phyloP scores from a whole-genome alignment of 2,329 filamentous ascomycete genomes.

The Hypoxylon sp. region DNA sequence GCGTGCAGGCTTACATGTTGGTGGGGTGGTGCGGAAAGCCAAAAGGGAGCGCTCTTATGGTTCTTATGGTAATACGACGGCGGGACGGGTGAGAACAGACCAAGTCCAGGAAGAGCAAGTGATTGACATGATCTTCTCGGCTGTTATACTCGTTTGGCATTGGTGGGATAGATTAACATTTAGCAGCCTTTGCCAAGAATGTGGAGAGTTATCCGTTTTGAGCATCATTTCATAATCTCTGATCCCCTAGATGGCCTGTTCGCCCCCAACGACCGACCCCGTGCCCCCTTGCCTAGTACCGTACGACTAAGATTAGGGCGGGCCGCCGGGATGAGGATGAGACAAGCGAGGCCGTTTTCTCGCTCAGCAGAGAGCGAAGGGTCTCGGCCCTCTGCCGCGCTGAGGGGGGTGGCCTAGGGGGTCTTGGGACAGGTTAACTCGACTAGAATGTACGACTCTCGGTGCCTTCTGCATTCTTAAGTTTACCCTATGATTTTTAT shows the following conservation, averaged over 20 bases:
- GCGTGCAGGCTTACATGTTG: conserved; percentile 2
- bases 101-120: conserved; percentile 22
- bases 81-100: conserved; percentile 36
- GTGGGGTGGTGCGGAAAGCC: conserved; percentile 9
- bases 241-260: background rate
- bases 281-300: conserved; percentile 32
- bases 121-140: conserved; percentile 39
- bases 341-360: conserved; percentile 25
- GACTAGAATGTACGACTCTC: conserved; percentile 18
- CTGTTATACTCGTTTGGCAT: conserved; percentile 37
- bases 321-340: conserved; percentile 33
- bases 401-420: conserved; percentile 4
- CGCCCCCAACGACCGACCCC: conserved; percentile 10
- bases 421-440: background rate
- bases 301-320: conserved; percentile 41
- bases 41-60: conserved; percentile 18
- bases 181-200: conserved; percentile 36
- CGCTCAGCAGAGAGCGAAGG: conserved; percentile 25
- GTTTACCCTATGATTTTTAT: conserved; percentile 41
- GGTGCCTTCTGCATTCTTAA: conserved; percentile 18
- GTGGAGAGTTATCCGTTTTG: conserved; percentile 36
- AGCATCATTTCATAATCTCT: conserved; percentile 36
- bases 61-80: conserved; percentile 32
- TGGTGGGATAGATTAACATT: conserved; percentile 37
- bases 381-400: conserved; percentile 28